Conservation (phyloP, 805 yeast species). For the Scheffersomyces spartinae region DNA sequence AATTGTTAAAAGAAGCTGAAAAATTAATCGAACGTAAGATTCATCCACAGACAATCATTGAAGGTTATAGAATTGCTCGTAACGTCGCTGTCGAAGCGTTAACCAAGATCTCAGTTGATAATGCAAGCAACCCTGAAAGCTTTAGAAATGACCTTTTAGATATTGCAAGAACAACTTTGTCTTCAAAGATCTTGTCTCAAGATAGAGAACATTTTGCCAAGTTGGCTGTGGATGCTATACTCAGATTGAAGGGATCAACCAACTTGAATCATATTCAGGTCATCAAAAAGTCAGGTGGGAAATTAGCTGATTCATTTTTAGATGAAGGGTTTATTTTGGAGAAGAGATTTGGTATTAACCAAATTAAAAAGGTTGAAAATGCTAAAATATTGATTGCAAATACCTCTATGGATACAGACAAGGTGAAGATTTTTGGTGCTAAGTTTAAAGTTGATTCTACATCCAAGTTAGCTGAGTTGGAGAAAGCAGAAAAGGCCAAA, state of each 20-base stretch:
- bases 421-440: constrained; percentile 95
- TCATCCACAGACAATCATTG: constrained; percentile 96
- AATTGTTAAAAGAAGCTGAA: constrained; percentile 89
- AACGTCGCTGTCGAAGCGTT: constrained; percentile 78
- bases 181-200: constrained; percentile 90
- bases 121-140: constrained; percentile 41
- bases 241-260: constrained; percentile 78
- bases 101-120: constrained; percentile 65
- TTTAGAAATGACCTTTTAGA: constrained; percentile 71
- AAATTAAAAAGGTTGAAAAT: constrained; percentile 74
- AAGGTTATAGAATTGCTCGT: constrained; percentile 86
- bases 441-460: constrained; percentile 95
- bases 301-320: constrained; percentile 78
- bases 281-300: constrained; percentile 89
- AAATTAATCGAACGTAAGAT: constrained; percentile 82
- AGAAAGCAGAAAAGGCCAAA: constrained; percentile 86
- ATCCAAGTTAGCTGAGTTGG: constrained; percentile 84
- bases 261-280: constrained; percentile 88
- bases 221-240: constrained; percentile 88
- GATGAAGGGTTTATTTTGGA: constrained; percentile 93
- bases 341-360: constrained; percentile 88
- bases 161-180: constrained; percentile 87
- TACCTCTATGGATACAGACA: constrained; percentile 94
- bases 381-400: constrained; percentile 88
- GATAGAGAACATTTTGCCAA: constrained; percentile 84